Base-by-base conservation (phyloP, 1,139 yeast species). In the Pneumocystis canis region DNA sequence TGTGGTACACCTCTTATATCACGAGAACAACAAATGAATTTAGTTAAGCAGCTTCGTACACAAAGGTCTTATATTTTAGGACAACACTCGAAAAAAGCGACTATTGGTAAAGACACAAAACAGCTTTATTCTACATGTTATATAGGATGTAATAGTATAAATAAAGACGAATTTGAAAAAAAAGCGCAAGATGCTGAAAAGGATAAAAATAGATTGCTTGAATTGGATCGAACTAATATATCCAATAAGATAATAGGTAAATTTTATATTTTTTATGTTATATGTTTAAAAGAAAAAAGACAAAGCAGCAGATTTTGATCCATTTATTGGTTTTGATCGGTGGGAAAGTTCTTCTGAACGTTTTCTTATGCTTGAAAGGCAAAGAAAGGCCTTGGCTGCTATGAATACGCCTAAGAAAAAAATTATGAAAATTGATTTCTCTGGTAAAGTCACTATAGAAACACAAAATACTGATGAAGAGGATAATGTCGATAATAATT, bases 311-410 rank as follows among this genome's bases (percentile, higher is more conserved):
- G 98, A 94, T 72, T 92, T 84, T 71, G 94, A 86, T 61, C 73
- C 79, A 4, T 75, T 80, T 0, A 75, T 76, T 0, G 75, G 81
- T 1, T 83, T 79, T 68, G 78, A 61, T 31, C 58, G 83, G 68
- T 94, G 98, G 98, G 84, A 95, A 0, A 82, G 88, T 4, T 92
- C 97, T 1, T 79, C 85, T 61, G 97, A 94, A 70, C 82, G 94
- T 68, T 97, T 97, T 0, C 77, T 89, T 64, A 80, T 80, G 68
- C 77, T 92, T 68, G 89, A 89, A 72, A 82, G 82, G 67, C 96
- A 89, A 71, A 97, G 90, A 70, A 80, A 84, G 64, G 85, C 83
- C 68, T 72, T 85, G 56, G 60, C 58, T 9, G 60, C 64, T 16
- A 59, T 62, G 40, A 58, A 62, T 16, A 61, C 64, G 30, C 33